phyloP scores from a whole-genome alignment of 2,329 filamentous ascomycete genomes.

The Nemania sp. region DNA sequence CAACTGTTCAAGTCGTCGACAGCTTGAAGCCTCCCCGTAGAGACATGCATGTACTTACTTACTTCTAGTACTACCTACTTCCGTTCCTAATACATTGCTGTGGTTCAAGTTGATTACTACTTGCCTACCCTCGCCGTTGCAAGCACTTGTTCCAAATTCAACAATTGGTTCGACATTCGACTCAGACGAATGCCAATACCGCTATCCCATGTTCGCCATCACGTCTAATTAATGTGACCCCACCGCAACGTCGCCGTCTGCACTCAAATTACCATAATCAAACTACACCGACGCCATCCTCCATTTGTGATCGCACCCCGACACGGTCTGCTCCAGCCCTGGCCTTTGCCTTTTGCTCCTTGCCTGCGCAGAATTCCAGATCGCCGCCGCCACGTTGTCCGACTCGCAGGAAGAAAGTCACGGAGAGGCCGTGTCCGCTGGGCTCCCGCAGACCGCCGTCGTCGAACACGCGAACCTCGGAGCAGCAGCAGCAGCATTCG shows the following conservation, averaged over 20 bases:
- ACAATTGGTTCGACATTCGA: background rate
- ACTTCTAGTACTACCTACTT: no score
- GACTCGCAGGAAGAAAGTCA: slow-evolving; percentile 49
- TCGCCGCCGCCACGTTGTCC: slow-evolving; percentile 54
- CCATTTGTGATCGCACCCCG: slow-evolving; percentile 28
- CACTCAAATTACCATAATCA: slow-evolving; percentile 23
- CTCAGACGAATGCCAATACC: slow-evolving; percentile 12
- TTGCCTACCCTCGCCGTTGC: background rate
- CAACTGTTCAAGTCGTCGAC: no score
- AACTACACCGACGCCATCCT: slow-evolving; percentile 30
- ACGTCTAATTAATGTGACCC: slow-evolving; percentile 27
- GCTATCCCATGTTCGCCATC: slow-evolving; percentile 22
- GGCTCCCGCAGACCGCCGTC: slow-evolving; percentile 39
- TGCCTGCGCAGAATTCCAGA: slow-evolving; percentile 3
- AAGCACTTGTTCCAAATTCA: background rate
- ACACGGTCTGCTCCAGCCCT: slow-evolving; percentile 2
- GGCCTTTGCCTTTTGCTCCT: background rate
- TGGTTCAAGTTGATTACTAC: background rate
- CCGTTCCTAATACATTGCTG: background rate
- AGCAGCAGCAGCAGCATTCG: slow-evolving; percentile 18
- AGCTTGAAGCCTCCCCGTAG: no score
- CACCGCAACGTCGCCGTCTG: slow-evolving; percentile 30
- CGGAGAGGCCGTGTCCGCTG: slow-evolving; percentile 51
- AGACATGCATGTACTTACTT: no score
- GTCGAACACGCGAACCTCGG: slow-evolving; percentile 24